These are phyloP conservation scores for Lumnitzera racemosa DNA, from an alignment of 345 rosid genomes.

Conservation along the genomic window DNA sequence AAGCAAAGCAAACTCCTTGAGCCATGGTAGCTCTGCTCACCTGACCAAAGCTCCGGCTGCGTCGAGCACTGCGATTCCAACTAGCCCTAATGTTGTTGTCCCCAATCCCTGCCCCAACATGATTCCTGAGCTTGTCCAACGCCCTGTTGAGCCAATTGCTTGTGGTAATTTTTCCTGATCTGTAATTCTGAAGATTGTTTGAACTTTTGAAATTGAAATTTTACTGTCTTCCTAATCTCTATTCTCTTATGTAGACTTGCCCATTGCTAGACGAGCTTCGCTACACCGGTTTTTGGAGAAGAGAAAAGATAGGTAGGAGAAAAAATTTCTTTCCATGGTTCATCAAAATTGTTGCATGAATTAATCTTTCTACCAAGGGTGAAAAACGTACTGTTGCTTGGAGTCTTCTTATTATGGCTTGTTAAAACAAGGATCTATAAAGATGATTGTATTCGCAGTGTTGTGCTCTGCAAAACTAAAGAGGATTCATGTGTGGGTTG, in stretches of 20 bases:
- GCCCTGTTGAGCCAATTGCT: conserved; percentile 28
- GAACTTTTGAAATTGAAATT: neutral
- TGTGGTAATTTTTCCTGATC: conserved; percentile 35
- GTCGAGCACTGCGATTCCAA: conserved; percentile 6
- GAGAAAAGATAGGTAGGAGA: conserved; percentile 72
- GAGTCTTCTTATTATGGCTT: too few relatives aligned
- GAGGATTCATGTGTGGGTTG: too few relatives aligned
- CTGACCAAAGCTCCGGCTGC: neutral
- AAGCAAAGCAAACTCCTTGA: conserved; percentile 32
- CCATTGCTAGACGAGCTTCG: conserved; percentile 88
- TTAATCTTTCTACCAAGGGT: too few relatives aligned
- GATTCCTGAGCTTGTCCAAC: conserved; percentile 30
- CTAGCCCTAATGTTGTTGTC: neutral
- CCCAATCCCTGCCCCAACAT: conserved; percentile 11
- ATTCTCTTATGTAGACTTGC: conserved; percentile 49
- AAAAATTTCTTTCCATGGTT: neutral
- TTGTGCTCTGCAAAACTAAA: too few relatives aligned
- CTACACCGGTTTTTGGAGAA: conserved; percentile 88
- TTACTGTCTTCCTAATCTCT: neutral
- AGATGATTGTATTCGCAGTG: too few relatives aligned
- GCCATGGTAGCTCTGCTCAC: conserved; percentile 21
- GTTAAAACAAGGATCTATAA: too few relatives aligned
- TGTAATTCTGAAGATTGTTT: neutral
- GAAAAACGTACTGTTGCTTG: too few relatives aligned
- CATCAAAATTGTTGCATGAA: neutral